phyloP scores from a whole-genome alignment of 345 rosid genomes.

The Theobroma cacao region DNA sequence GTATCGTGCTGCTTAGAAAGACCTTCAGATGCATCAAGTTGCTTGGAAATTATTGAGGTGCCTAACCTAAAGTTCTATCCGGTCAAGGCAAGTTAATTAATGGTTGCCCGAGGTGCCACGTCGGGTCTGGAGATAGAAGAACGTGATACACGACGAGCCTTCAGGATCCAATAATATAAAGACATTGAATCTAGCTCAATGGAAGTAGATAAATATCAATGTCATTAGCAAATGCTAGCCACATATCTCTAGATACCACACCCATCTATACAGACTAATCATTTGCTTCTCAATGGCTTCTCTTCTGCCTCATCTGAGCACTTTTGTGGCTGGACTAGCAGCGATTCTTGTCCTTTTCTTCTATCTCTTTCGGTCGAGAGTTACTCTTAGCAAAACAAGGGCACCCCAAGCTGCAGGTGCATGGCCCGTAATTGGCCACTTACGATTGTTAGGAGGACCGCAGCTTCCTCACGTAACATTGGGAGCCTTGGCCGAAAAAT shows the following conservation, averaged over 20 bases:
- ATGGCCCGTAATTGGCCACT: constrained; percentile 17
- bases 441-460: not conserved
- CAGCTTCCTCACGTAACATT: constrained; percentile 32
- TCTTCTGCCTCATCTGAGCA: not conserved
- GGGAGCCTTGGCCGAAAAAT: constrained; percentile 34
- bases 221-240: not conserved
- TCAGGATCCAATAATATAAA: no score
- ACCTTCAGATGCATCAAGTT: no score
- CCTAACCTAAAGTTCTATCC: no score
- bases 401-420: constrained; percentile 8
- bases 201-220: no score
- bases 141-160: no score
- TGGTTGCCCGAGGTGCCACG: no score
- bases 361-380: not conserved
- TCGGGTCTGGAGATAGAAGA: no score
- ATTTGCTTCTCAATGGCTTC: not conserved
- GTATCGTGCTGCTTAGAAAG: no score
- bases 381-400: not conserved
- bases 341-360: not conserved
- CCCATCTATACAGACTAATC: not conserved
- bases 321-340: not conserved
- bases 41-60: no score
- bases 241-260: not conserved
- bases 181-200: no score
- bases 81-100: no score